A percentile compares a stretch with the other conserved stretches of the same genome.
phyloP scores from a whole-genome alignment of 2,329 filamentous ascomycete species.

The Trichoderma sp. region DNA sequence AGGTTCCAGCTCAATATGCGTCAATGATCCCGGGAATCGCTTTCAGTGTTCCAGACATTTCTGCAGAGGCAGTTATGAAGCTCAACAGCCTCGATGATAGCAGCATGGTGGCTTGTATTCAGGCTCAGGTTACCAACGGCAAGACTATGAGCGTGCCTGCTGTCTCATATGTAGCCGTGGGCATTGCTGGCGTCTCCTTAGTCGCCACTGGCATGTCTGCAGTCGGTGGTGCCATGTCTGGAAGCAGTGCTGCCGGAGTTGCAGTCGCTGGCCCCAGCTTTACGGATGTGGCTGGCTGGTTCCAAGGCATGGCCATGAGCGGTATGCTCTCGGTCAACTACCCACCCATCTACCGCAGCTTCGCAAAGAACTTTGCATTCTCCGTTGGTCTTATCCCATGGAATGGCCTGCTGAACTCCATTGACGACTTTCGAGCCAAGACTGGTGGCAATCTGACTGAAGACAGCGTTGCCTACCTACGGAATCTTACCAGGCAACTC shows the following conservation, averaged over 20 bases:
- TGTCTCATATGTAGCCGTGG: slow-evolving; percentile 80
- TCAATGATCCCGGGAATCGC: slow-evolving; percentile 81
- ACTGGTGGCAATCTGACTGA: slow-evolving; percentile 86
- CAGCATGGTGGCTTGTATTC: slow-evolving; percentile 73
- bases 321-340: slow-evolving; percentile 93
- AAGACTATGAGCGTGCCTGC: slow-evolving; percentile 74
- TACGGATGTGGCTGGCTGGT: slow-evolving; percentile 80
- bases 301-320: slow-evolving; percentile 91
- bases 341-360: slow-evolving; percentile 83
- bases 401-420: slow-evolving; percentile 73
- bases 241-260: slow-evolving; percentile 53
- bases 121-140: slow-evolving; percentile 80
- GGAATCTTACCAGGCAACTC: slow-evolving; percentile 73
- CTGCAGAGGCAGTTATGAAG: slow-evolving; percentile 77
- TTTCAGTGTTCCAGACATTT: slow-evolving; percentile 86
- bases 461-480: slow-evolving; percentile 72
- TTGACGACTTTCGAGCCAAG: slow-evolving; percentile 74
- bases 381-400: slow-evolving; percentile 82
- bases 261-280: slow-evolving; percentile 78
- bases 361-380: slow-evolving; percentile 91
- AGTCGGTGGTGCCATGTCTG: slow-evolving; percentile 53
- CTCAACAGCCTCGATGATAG: slow-evolving; percentile 62
- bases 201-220: slow-evolving; percentile 71
- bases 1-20: slow-evolving; percentile 69
- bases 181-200: slow-evolving; percentile 81